These are phyloP conservation scores for Mycena polygramma DNA, from an alignment of 768 basidiomycete genomes.

Conservation along the genomic window DNA sequence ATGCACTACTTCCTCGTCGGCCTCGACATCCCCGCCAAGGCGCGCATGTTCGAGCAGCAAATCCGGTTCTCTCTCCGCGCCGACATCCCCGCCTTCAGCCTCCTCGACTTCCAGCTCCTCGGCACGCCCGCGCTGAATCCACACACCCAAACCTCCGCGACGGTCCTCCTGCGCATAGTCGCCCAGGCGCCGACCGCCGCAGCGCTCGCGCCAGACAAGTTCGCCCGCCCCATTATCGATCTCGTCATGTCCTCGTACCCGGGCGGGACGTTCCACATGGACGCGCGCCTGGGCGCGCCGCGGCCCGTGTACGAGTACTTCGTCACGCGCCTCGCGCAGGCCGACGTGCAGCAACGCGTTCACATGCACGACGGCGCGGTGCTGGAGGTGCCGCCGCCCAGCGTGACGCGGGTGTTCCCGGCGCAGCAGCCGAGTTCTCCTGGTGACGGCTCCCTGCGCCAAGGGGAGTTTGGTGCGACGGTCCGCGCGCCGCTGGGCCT, in stretches of 20 bases:
- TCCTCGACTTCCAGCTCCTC: slow-evolving; percentile 35
- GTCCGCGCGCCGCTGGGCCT: slow-evolving; percentile 35
- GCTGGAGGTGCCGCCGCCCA: slow-evolving; percentile 34
- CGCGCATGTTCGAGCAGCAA: slow-evolving; percentile 38
- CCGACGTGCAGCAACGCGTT: slow-evolving; percentile 30
- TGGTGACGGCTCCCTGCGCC: not conserved
- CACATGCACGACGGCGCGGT: slow-evolving; percentile 28
- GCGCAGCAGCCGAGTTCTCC: slow-evolving; percentile 32
- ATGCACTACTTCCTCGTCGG: slow-evolving; percentile 35
- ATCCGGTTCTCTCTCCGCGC: slow-evolving; percentile 23
- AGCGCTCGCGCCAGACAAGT: slow-evolving; percentile 18
- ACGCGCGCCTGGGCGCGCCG: slow-evolving; percentile 26
- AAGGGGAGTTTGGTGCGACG: slow-evolving; percentile 25
- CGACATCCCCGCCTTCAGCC: slow-evolving; percentile 14
- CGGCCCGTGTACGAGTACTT: slow-evolving; percentile 35
- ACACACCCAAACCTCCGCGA: slow-evolving; percentile 24
- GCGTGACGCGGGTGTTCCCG: slow-evolving; percentile 23
- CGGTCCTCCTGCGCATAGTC: slow-evolving; percentile 31
- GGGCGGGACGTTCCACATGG: slow-evolving; percentile 35
- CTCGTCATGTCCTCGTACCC: slow-evolving; percentile 37
- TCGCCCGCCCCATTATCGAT: slow-evolving; percentile 32
- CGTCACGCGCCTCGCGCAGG: slow-evolving; percentile 30
- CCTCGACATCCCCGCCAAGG: slow-evolving; percentile 31
- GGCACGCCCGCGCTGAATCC: slow-evolving; percentile 25
- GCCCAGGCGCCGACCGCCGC: slow-evolving; percentile 29